Evolutionary conservation across 805 yeast species (phyloP), one percentile per base, ranked within the genome.

Genomic region (Candida nitratophila): DNA sequence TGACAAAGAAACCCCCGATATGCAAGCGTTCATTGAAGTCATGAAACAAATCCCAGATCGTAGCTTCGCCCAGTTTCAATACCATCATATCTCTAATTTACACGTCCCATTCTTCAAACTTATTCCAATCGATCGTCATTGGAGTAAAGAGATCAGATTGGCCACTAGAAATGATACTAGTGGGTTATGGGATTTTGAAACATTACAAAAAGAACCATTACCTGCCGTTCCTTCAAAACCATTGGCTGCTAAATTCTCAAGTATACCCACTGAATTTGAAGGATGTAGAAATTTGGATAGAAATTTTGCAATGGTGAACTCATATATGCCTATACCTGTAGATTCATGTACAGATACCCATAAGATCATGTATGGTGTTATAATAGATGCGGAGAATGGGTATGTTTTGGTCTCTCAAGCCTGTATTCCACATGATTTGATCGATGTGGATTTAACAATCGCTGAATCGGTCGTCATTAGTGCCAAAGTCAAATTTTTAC

Each of bases 391-490:
- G 4, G 76, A 70, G 41, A 76, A 76, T 47, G 97, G 97, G 2
- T 81, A 79, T 48, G 87, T 86, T 4, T 65, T 90, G 42, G 87
- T 84, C 2, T 84, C 96, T 3, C 73, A 96, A 47, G 71, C 80
- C 46, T 71, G 76, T 44, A 86, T 89, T 22, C 95, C 96, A 8
- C 95, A 88, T 64, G 95, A 86, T 52, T 62, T 83, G 52, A 71
- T 82, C 51, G 96, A 90, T 60, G 72, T 89, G 21, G 71, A 77
- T 40, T 73, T 90, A 19, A 80, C 90, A 2, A 77, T 90, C 57
- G 96, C 96, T 4, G 96, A 90, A 50, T 83, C 95, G 1, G 77
- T 86, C 20, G 78, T 82, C 50, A 74, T 89, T 14, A 87, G 95
- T 0, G 96, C 83, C 1, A 71, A 79, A 49, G 93, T 89, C 22